Percentiles rank a stretch among this genome's conserved stretches.
Conservation (phyloP, 2,329 filamentous ascomycete species). For the Ascochyta koolunga region DNA sequence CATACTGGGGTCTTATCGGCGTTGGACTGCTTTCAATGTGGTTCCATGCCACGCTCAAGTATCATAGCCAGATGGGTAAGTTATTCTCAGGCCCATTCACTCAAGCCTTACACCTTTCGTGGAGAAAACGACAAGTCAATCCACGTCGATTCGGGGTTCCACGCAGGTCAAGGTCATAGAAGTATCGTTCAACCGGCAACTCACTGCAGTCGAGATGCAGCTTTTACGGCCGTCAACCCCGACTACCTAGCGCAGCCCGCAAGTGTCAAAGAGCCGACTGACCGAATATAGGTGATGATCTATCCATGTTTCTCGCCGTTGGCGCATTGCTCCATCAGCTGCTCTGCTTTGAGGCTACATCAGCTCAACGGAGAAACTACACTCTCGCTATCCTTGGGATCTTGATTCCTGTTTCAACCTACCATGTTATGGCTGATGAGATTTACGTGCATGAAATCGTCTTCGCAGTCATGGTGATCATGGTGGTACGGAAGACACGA, state of each 20-base stretch:
- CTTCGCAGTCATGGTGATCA: constrained; percentile 51
- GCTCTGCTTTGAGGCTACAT: constrained; percentile 49
- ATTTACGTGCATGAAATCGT: constrained; percentile 47
- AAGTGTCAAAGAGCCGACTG: not conserved
- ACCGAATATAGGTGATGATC: constrained; percentile 55
- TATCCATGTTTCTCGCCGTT: constrained; percentile 64
- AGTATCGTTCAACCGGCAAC: not conserved
- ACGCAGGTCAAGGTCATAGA: too few relatives aligned
- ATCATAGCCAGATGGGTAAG: constrained; percentile 55
- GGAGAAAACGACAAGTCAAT: not conserved
- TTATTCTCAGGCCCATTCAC: not conserved
- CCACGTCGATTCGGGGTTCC: not conserved
- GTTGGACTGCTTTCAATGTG: constrained; percentile 52
- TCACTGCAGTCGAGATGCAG: not conserved
- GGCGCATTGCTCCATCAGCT: constrained; percentile 60
- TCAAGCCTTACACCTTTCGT: not conserved
- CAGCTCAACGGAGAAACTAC: constrained; percentile 28
- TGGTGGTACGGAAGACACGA: constrained; percentile 42
- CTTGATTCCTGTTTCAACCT: constrained; percentile 42
- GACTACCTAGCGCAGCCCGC: not conserved
- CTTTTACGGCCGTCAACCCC: not conserved
- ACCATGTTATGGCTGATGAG: constrained; percentile 49
- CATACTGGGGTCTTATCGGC: constrained; percentile 52
- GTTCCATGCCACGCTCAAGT: constrained; percentile 54
- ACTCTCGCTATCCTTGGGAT: constrained; percentile 36